Conservation (phyloP, 805 yeast genomes). For the Spathaspora girioi region DNA sequence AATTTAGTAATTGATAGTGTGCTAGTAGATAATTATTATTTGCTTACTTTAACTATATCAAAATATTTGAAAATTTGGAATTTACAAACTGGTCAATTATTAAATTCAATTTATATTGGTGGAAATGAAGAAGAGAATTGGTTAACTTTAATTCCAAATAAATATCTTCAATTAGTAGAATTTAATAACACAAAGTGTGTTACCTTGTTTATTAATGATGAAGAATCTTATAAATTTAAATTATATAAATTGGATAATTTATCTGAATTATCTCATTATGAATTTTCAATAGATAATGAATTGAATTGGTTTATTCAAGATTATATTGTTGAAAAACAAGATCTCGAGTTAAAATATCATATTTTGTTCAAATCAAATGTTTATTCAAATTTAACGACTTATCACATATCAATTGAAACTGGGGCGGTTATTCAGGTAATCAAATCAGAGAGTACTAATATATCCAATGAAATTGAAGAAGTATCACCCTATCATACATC, state of each 20-base stretch:
- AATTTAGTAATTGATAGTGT: conserved; percentile 1
- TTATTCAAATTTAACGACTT: conserved; percentile 41
- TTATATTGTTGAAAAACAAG: conserved; percentile 8
- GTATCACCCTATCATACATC: conserved; percentile 23
- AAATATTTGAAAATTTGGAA: conserved; percentile 61
- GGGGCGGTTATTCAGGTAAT: conserved; percentile 13
- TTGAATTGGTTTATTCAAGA: conserved; percentile 46
- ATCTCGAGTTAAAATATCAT: conserved; percentile 17
- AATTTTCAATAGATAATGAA: conserved; percentile 9
- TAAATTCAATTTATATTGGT: conserved; percentile 12
- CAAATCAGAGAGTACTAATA: conserved; percentile 10
- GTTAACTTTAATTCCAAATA: conserved; percentile 28
- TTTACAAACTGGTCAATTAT: conserved; percentile 30
- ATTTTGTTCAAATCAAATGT: conserved; percentile 65
- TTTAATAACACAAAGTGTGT: conserved; percentile 7
- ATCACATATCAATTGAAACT: conserved; percentile 9
- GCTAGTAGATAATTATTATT: conserved; percentile 11
- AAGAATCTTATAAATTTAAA: conserved; percentile 16
- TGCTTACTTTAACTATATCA: conserved; percentile 53
- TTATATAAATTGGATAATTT: conserved; percentile 17
- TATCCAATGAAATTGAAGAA: conserved; percentile 13
- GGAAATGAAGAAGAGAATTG: conserved; percentile 10
- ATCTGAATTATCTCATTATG: not conserved
- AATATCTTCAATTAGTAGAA: conserved; percentile 21
- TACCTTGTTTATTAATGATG: conserved; percentile 9